phyloP scores from a whole-genome alignment of 257 asterid genomes.

The Jacaranda mimosifolia region DNA sequence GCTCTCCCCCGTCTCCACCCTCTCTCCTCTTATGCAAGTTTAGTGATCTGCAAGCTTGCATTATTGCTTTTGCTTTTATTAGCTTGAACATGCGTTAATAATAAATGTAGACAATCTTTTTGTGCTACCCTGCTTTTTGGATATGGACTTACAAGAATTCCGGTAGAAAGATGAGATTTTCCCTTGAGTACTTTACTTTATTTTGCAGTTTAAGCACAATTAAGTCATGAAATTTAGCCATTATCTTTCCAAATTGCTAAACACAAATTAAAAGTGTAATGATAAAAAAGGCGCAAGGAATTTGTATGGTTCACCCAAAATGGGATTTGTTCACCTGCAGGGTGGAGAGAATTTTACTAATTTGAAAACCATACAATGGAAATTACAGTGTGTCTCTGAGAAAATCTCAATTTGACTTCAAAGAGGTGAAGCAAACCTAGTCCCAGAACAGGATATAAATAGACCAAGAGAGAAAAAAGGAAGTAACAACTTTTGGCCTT shows the following conservation, averaged over 20 bases:
- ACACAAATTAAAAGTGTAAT: no score
- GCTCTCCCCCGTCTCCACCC: not conserved
- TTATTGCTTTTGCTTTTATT: constrained; percentile 1
- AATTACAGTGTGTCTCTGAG: no score
- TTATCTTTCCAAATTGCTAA: not conserved
- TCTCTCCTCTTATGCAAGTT: not conserved
- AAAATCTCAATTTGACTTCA: no score
- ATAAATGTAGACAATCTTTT: constrained; percentile 8
- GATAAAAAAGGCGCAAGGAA: no score
- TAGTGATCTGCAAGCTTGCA: constrained; percentile 25
- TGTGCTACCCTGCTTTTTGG: constrained; percentile 5
- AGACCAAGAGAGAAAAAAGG: no score
- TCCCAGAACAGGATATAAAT: no score
- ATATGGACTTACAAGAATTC: constrained; percentile 7
- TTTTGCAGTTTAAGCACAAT: not conserved
- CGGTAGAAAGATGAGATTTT: constrained; percentile 13
- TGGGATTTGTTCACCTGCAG: no score
- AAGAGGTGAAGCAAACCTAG: no score
- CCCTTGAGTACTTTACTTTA: constrained; percentile 5
- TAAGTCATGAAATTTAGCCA: not conserved
- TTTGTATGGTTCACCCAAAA: no score
- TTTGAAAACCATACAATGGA: no score
- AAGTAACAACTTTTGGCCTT: no score
- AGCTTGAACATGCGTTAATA: constrained; percentile 18
- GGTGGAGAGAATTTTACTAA: no score